phyloP scores from a whole-genome alignment of 2,329 filamentous ascomycete genomes.

The Cryphonectria parasitica region DNA sequence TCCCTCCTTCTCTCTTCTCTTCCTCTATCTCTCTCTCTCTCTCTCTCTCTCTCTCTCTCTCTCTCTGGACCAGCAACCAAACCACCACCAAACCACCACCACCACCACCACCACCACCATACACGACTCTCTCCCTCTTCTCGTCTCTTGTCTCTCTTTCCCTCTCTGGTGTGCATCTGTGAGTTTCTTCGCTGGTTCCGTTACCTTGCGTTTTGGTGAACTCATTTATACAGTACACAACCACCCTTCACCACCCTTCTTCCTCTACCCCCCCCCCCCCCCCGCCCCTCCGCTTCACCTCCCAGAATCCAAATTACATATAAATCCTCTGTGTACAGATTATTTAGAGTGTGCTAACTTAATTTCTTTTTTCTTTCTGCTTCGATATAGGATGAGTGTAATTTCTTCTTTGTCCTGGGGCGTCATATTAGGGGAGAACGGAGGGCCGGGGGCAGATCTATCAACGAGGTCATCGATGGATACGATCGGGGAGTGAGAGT shows the following conservation, averaged over 20 bases:
- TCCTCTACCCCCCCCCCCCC: not conserved
- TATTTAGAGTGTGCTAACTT: constrained; percentile 6
- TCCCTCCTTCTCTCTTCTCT: not conserved
- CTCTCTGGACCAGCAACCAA: not conserved
- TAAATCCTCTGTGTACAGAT: not conserved
- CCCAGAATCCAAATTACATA: not conserved
- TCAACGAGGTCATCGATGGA: constrained; percentile 25
- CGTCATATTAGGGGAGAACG: constrained; percentile 27
- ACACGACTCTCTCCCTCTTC: not conserved
- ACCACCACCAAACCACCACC: not conserved
- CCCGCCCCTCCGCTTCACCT: not conserved
- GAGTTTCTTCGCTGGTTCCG: not conserved
- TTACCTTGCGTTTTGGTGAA: not conserved
- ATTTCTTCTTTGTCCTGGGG: constrained; percentile 30
- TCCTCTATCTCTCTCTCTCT: not conserved
- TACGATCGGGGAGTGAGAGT: constrained; percentile 23
- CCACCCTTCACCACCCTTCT: not conserved
- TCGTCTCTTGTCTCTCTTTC: not conserved
- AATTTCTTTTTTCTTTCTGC: no score
- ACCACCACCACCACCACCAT: not conserved
- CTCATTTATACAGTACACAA: not conserved
- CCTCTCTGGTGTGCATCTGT: constrained; percentile 1
- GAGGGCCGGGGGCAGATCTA: constrained; percentile 13
- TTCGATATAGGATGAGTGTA: constrained; percentile 26
- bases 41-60: not conserved